These are phyloP conservation scores for Strobilomyces dryophilus DNA, from an alignment of 768 basidiomycete species.

Conservation along the genomic window DNA sequence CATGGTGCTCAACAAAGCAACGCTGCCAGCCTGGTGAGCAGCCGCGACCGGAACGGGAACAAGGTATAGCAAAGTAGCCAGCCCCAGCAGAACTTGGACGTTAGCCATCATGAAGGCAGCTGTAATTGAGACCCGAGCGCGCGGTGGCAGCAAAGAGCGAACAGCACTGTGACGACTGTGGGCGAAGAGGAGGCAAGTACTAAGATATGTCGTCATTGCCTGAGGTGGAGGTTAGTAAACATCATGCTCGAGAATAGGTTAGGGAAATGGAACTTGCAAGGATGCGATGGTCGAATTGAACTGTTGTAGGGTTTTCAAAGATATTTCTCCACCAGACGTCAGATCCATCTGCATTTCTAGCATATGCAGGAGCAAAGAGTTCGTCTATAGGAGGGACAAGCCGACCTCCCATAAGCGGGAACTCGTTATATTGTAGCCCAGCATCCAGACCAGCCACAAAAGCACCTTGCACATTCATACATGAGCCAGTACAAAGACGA, in stretches of 20 bases:
- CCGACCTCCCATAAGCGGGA: slow-evolving; percentile 91
- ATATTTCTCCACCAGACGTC: slow-evolving; percentile 96
- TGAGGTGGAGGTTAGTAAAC: slow-evolving; percentile 27
- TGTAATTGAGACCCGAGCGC: slow-evolving; percentile 47
- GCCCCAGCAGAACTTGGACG: slow-evolving; percentile 72
- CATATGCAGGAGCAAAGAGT: slow-evolving; percentile 73
- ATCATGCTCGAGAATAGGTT: neutral
- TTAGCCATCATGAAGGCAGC: slow-evolving; percentile 78
- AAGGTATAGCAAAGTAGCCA: slow-evolving; percentile 83
- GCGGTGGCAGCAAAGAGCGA: slow-evolving; percentile 52
- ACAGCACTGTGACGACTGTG: slow-evolving; percentile 50
- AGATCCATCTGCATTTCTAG: slow-evolving; percentile 59
- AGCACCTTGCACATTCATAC: slow-evolving; percentile 56
- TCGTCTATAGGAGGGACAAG: slow-evolving; percentile 80
- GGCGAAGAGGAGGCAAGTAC: slow-evolving; percentile 59
- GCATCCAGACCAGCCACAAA: slow-evolving; percentile 98
- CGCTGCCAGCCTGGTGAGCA: slow-evolving; percentile 92
- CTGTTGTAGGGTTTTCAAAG: slow-evolving; percentile 96
- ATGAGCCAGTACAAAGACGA: neutral
- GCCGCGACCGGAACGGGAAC: slow-evolving; percentile 93
- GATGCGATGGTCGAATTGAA: slow-evolving; percentile 94
- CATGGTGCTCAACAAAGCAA: slow-evolving; percentile 79
- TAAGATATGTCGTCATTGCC: slow-evolving; percentile 83
- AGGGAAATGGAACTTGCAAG: slow-evolving; percentile 54
- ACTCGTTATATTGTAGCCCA: slow-evolving; percentile 96